Percentiles rank a stretch among this genome's conserved stretches.
Evolutionary conservation across 306 rosid genomes (phyloP).

Genomic region (Cicer judaicum): DNA sequence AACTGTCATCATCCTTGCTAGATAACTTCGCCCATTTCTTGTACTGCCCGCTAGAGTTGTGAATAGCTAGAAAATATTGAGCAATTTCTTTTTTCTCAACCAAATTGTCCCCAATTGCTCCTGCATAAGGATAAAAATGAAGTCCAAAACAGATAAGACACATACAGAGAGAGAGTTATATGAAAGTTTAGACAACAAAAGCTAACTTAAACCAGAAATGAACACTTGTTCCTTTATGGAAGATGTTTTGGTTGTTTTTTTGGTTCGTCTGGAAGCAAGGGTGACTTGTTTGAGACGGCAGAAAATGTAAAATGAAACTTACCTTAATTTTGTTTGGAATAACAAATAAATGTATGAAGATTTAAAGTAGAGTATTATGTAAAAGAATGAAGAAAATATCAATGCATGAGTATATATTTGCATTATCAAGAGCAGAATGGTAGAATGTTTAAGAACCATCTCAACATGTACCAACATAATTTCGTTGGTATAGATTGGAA

Average conservation of each 20-base stretch:
- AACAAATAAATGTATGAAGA: neutral
- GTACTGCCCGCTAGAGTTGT: conserved; percentile 51
- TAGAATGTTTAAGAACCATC: neutral
- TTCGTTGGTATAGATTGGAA: no score
- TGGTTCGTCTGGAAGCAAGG: neutral
- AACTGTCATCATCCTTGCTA: conserved; percentile 8
- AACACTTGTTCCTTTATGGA: neutral
- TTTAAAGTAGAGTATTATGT: no score
- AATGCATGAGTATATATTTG: neutral
- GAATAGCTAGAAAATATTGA: conserved; percentile 52
- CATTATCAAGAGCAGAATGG: neutral
- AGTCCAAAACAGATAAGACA: neutral
- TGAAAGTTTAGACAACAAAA: conserved; percentile 31
- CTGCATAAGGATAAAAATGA: conserved; percentile 50
- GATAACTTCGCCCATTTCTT: conserved; percentile 53
- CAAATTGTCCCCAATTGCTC: conserved; percentile 62
- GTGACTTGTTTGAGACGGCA: neutral
- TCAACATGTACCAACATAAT: no score
- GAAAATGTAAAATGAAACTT: conserved; percentile 22
- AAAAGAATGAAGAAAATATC: conserved; percentile 17
- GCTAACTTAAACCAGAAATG: conserved; percentile 34
- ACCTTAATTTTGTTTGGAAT: neutral
- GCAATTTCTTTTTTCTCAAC: conserved; percentile 60
- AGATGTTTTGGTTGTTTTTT: conserved; percentile 5
- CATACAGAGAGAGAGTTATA: neutral